These are phyloP conservation scores for Solidago caesia DNA, from an alignment of 129 eudicot species.

Conservation along the genomic window DNA sequence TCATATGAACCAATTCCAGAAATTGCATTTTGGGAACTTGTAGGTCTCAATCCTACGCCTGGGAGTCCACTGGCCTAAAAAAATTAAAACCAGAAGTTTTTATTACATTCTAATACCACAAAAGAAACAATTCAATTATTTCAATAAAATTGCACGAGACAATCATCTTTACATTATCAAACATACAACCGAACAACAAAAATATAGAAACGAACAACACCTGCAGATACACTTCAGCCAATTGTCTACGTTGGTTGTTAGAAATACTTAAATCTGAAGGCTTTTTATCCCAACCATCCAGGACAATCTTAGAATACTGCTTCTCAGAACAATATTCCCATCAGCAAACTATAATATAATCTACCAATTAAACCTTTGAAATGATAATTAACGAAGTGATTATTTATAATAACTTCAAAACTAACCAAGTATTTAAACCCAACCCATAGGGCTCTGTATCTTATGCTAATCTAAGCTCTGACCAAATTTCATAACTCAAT, in stretches of 20 bases:
- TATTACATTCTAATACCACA: background rate
- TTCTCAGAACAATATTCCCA: background rate
- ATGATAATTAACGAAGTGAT: no score
- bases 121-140: background rate
- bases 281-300: background rate
- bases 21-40: constrained; percentile 54
- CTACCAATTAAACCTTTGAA: no score
- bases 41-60: constrained; percentile 68
- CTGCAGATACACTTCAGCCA: background rate
- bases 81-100: background rate
- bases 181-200: background rate
- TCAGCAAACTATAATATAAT: background rate
- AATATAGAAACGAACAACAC: background rate
- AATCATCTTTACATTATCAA: background rate
- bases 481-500: background rate
- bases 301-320: background rate
- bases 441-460: background rate
- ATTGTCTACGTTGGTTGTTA: background rate
- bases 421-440: background rate
- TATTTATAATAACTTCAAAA: background rate
- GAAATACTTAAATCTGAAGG: background rate
- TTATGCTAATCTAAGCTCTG: background rate
- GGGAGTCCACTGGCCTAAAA: constrained; percentile 73
- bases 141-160: background rate
- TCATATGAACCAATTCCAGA: constrained; percentile 79